Percentiles rank a stretch among this genome's conserved stretches.
Conservation (phyloP, 192 early-diverging fungal species). For the Coemansia javaensis region DNA sequence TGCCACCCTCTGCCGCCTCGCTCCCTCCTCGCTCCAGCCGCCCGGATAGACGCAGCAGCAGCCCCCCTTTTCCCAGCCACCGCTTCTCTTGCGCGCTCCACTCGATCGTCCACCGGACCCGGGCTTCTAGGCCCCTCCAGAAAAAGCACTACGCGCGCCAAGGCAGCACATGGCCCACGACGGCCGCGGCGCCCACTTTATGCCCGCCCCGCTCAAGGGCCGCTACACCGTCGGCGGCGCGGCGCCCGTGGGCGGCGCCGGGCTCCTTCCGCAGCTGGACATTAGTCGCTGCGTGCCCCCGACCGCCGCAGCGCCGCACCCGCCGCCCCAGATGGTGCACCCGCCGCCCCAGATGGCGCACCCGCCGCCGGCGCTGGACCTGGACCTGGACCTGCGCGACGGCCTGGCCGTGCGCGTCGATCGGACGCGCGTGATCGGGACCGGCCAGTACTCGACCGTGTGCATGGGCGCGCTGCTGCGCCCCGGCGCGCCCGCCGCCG, state of each 20-base stretch:
- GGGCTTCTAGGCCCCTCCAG: too few species aligned
- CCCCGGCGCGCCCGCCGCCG: background rate
- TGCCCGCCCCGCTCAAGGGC: constrained; percentile 20
- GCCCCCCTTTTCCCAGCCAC: too few species aligned
- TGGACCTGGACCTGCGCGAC: constrained; percentile 1
- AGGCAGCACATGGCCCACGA: constrained; percentile 22
- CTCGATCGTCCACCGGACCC: too few species aligned
- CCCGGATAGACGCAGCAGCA: too few species aligned
- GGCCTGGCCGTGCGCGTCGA: constrained; percentile 18
- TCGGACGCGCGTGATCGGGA: constrained; percentile 31
- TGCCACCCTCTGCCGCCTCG: too few species aligned
- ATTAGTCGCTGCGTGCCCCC: constrained; percentile 41
- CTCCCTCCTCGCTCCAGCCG: too few species aligned
- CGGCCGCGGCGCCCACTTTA: constrained; percentile 12
- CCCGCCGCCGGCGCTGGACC: background rate
- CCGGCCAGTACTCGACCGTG: constrained; percentile 47
- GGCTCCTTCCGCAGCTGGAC: constrained; percentile 29
- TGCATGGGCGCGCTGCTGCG: constrained; percentile 21
- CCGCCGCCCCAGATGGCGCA: constrained; percentile 16
- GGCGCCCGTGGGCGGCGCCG: constrained; percentile 1
- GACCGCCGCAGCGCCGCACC: constrained; percentile 5
- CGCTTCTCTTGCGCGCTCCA: too few species aligned
- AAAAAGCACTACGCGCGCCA: background rate
- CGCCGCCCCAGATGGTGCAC: too few species aligned
- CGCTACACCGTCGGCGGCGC: constrained; percentile 6